Evolutionary conservation across 176 grass and related monocot species (phyloP).

Genomic region (Triticum monococcum): DNA sequence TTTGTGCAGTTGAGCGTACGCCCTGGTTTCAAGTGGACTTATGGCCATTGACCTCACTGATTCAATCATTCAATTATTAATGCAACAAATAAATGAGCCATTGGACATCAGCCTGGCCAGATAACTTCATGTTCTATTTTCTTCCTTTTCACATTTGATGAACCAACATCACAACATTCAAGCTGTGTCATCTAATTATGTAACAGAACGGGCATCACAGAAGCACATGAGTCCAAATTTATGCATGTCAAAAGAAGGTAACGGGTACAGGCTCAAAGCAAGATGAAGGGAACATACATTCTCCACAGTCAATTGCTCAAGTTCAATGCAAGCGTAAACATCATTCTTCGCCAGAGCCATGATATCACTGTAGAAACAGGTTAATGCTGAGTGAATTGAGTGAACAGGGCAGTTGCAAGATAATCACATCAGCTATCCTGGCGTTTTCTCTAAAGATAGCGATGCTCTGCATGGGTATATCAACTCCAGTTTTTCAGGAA

Average conservation of each 20-base stretch:
- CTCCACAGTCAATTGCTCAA: slow-evolving; percentile 56
- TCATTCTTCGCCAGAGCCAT: slow-evolving; percentile 69
- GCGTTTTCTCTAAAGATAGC: slow-evolving; percentile 1
- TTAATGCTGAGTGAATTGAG: background rate
- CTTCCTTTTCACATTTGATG: slow-evolving; percentile 4
- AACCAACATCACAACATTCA: slow-evolving; percentile 8
- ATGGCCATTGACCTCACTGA: background rate
- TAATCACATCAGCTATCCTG: background rate
- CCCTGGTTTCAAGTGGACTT: background rate
- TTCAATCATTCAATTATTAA: background rate
- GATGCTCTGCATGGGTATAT: background rate
- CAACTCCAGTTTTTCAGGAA: background rate
- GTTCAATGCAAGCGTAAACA: slow-evolving; percentile 56
- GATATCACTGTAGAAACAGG: slow-evolving; percentile 53
- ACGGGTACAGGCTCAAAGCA: background rate
- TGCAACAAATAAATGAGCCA: slow-evolving; percentile 7
- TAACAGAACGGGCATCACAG: background rate
- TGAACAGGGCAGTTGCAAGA: background rate
- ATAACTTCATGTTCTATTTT: slow-evolving; percentile 3
- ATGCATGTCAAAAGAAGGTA: background rate
- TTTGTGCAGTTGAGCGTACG: background rate
- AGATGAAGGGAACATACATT: slow-evolving; percentile 39
- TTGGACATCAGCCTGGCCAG: background rate
- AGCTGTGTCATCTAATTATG: background rate
- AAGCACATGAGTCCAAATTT: background rate